A percentile compares a stretch with the other conserved stretches of the same genome.
phyloP scores from a whole-genome alignment of 164 flowering plant genomes.

The Sedum album region DNA sequence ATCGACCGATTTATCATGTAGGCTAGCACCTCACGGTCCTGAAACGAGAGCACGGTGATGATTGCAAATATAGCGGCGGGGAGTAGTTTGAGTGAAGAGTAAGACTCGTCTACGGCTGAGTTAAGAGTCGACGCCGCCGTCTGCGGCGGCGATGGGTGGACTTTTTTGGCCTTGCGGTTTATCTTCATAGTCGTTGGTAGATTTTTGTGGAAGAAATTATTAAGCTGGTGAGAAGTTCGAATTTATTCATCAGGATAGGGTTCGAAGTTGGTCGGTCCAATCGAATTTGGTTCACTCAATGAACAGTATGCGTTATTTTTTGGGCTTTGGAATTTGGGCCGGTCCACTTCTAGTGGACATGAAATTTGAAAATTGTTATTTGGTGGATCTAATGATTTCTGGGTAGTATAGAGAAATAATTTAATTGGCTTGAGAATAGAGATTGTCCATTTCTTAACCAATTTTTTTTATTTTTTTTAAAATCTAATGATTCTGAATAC shows the following conservation, averaged over 20 bases:
- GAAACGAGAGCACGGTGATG: slow-evolving; percentile 31
- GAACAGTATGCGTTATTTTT: too few relatives aligned
- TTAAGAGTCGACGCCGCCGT: slow-evolving; percentile 7
- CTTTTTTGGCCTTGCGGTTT: slow-evolving; percentile 61
- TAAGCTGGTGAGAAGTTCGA: background rate
- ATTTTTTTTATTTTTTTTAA: too few relatives aligned
- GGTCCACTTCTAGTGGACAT: too few relatives aligned
- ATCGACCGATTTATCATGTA: slow-evolving; percentile 57
- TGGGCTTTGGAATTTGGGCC: too few relatives aligned
- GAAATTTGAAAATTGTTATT: too few relatives aligned
- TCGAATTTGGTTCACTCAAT: too few relatives aligned
- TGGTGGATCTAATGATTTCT: too few relatives aligned
- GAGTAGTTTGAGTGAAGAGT: slow-evolving; percentile 41
- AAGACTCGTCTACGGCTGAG: slow-evolving; percentile 17
- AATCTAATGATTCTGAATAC: too few relatives aligned
- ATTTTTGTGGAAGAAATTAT: background rate
- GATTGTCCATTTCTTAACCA: too few relatives aligned
- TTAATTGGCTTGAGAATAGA: too few relatives aligned
- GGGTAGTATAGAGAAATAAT: too few relatives aligned
- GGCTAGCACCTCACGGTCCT: slow-evolving; percentile 67
- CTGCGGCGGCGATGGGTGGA: slow-evolving; percentile 45
- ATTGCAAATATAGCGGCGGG: slow-evolving; percentile 54
- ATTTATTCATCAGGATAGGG: background rate
- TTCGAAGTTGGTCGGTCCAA: background rate
- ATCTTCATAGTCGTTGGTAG: slow-evolving; percentile 31